phyloP scores from a whole-genome alignment of 2,329 filamentous ascomycete genomes.

The Aspergillus puulaauensis region DNA sequence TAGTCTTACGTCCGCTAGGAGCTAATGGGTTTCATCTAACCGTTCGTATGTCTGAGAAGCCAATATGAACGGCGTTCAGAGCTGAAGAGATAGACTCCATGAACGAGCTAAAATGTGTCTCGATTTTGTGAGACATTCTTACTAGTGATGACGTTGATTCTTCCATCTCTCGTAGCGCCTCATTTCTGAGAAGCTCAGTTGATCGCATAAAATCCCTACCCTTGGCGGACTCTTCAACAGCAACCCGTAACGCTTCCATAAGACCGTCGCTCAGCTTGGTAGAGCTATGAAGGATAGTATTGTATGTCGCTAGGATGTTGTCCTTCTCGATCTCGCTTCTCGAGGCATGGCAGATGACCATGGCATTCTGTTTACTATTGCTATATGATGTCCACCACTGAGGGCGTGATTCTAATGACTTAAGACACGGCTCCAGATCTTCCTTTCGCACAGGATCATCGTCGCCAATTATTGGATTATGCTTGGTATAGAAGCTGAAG shows the following conservation, averaged over 20 bases:
- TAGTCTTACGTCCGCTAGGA: slow-evolving; percentile 2
- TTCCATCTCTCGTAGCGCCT: slow-evolving; percentile 33
- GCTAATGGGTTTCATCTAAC: slow-evolving; percentile 12
- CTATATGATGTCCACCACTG: slow-evolving; percentile 66
- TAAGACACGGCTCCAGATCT: slow-evolving; percentile 52
- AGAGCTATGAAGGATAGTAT: slow-evolving; percentile 37
- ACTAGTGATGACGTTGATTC: slow-evolving; percentile 24
- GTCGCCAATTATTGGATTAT: slow-evolving; percentile 17
- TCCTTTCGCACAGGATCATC: slow-evolving; percentile 21
- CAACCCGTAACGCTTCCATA: slow-evolving; percentile 32
- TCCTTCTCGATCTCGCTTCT: slow-evolving; percentile 58
- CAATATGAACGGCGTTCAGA: slow-evolving; percentile 19
- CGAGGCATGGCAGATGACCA: slow-evolving; percentile 62
- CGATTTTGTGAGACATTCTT: slow-evolving; percentile 26
- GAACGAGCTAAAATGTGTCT: slow-evolving; percentile 22
- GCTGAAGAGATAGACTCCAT: slow-evolving; percentile 20
- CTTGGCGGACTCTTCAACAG: slow-evolving; percentile 28
- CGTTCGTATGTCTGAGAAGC: slow-evolving; percentile 20
- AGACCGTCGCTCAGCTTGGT: slow-evolving; percentile 36
- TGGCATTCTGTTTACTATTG: slow-evolving; percentile 60
- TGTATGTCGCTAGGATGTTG: slow-evolving; percentile 41
- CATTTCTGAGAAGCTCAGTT: slow-evolving; percentile 30
- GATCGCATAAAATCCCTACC: slow-evolving; percentile 35
- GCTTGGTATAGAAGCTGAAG: slow-evolving; percentile 23
- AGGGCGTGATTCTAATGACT: slow-evolving; percentile 52